Evolutionary conservation across 352 stramenopile species (phyloP).

Genomic region (Thraustochytrium aureum): DNA sequence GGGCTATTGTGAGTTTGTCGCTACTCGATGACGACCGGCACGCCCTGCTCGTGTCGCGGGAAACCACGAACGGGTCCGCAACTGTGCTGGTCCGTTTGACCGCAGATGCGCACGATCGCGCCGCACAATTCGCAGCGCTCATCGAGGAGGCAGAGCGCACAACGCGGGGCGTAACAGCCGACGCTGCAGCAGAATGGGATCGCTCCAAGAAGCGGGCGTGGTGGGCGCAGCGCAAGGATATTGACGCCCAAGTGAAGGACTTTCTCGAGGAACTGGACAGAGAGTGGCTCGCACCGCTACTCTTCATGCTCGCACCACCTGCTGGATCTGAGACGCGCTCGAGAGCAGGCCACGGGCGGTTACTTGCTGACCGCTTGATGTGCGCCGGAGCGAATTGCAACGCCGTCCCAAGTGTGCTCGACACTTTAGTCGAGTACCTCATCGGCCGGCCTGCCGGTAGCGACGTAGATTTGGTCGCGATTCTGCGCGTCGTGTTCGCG

Average conservation of each 20-base stretch:
- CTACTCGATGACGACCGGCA: background rate
- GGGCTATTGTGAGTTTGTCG: background rate
- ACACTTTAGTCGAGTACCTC: too few species aligned
- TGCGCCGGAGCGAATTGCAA: background rate
- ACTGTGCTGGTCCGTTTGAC: background rate
- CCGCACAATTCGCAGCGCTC: background rate
- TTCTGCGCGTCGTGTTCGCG: background rate
- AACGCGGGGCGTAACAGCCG: constrained; percentile 10
- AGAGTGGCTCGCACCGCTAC: constrained; percentile 28
- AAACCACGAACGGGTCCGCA: background rate
- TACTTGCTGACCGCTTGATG: background rate
- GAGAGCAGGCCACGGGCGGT: background rate
- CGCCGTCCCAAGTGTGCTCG: background rate
- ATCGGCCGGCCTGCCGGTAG: background rate
- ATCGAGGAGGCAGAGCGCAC: constrained; percentile 38
- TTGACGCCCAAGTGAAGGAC: constrained; percentile 12
- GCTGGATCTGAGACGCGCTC: background rate
- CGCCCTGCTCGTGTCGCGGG: background rate
- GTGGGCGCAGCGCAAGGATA: constrained; percentile 21
- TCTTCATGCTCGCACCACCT: background rate
- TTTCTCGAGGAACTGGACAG: background rate
- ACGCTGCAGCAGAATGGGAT: constrained; percentile 18
- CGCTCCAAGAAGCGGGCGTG: constrained; percentile 10
- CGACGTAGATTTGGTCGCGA: background rate
- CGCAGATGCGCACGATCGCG: background rate